Percentiles rank a stretch among this genome's conserved stretches.
Conservation (phyloP, 345 rosid genomes). For the Eucalyptus victrix region DNA sequence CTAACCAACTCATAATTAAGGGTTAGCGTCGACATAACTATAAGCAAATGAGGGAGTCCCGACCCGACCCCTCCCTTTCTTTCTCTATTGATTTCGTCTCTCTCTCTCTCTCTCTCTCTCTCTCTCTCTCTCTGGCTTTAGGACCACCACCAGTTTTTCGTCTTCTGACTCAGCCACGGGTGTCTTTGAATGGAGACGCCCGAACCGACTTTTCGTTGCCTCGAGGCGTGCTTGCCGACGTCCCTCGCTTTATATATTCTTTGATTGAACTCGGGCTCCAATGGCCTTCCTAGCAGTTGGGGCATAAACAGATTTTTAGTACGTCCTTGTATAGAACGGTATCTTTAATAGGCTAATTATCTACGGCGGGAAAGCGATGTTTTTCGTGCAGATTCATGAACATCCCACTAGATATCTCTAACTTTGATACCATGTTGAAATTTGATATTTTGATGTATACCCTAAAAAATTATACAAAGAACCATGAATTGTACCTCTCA, state of each 20-base stretch:
- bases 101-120: background rate
- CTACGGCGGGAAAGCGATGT: background rate
- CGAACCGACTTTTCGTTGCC: background rate
- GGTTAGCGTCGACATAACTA: constrained; percentile 7
- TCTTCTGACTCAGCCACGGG: background rate
- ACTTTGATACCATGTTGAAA: background rate
- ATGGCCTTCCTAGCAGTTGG: background rate
- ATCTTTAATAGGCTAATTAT: background rate
- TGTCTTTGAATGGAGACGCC: background rate
- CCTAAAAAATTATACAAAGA: background rate
- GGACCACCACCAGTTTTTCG: background rate
- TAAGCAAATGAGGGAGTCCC: background rate
- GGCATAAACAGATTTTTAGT: background rate
- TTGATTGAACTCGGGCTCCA: background rate
- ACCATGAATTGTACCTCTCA: background rate
- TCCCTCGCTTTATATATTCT: background rate
- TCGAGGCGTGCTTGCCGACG: background rate
- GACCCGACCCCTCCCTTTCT: background rate
- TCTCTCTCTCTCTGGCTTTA: background rate
- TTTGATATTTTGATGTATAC: no score
- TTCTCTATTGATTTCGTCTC: background rate
- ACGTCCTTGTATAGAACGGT: background rate
- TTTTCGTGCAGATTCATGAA: background rate
- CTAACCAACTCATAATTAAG: constrained; percentile 38
- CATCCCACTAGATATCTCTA: background rate